These are phyloP conservation scores for Mortierella sp. DNA, from an alignment of 371 early-diverging fungal species.

Conservation along the genomic window DNA sequence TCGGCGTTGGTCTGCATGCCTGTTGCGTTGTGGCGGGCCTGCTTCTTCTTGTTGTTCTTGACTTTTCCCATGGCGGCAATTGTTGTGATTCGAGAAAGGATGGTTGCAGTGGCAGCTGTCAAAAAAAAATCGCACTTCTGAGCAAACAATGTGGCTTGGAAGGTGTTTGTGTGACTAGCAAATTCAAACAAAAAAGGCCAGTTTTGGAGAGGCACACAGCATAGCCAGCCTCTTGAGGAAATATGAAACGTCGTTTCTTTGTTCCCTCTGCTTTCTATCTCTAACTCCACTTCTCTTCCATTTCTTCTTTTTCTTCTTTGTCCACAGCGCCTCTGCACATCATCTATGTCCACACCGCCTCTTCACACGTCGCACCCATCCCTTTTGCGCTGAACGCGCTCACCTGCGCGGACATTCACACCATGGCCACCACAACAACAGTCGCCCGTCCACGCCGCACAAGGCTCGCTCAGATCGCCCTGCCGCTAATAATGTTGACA, in stretches of 20 bases:
- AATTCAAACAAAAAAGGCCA: neutral
- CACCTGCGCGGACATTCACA: neutral
- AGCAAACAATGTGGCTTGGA: conserved; percentile 7
- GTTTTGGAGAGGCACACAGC: no score
- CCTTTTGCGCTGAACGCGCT: neutral
- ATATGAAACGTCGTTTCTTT: no score
- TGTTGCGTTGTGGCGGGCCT: conserved; percentile 45
- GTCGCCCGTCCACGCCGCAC: neutral
- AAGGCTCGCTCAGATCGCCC: neutral
- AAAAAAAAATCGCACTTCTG: neutral
- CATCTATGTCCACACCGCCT: neutral
- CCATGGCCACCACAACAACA: neutral
- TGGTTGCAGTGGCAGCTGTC: no score
- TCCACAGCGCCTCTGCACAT: neutral
- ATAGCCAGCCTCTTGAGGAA: no score
- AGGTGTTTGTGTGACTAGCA: neutral
- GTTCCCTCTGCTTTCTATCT: neutral
- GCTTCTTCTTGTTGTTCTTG: conserved; percentile 53
- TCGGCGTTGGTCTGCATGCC: conserved; percentile 49
- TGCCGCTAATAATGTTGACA: neutral
- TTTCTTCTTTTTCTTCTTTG: neutral
- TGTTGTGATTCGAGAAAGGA: neutral
- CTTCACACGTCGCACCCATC: neutral
- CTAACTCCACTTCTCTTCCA: neutral
- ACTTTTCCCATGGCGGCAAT: conserved; percentile 48